These are phyloP conservation scores for Beverwykella pulmonaria DNA, from an alignment of 495 filamentous ascomycete species.

Conservation along the genomic window DNA sequence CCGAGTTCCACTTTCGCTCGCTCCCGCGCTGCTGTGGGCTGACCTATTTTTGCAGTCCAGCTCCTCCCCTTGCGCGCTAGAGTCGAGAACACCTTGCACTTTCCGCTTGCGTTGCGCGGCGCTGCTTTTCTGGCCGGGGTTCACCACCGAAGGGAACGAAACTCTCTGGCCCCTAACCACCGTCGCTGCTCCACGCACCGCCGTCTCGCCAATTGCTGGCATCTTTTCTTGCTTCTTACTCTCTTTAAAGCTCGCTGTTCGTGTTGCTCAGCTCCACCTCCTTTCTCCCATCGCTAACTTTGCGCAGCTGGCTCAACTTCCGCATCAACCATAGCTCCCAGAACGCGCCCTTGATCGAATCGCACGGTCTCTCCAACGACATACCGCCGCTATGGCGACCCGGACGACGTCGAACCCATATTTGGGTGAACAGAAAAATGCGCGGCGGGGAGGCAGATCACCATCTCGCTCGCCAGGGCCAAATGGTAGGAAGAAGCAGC, in stretches of 20 bases:
- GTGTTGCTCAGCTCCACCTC: slow-evolving; percentile 9
- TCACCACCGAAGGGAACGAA: neutral
- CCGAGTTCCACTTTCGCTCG: neutral
- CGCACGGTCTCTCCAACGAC: neutral
- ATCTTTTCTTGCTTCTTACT: slow-evolving; percentile 22
- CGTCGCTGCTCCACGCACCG: slow-evolving; percentile 1
- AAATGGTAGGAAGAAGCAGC: slow-evolving; percentile 30
- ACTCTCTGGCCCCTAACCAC: slow-evolving; percentile 24
- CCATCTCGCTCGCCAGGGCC: slow-evolving; percentile 35
- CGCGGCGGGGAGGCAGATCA: slow-evolving; percentile 34
- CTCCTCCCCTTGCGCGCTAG: slow-evolving; percentile 12
- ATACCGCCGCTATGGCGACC: slow-evolving; percentile 37
- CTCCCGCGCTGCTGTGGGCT: slow-evolving; percentile 3
- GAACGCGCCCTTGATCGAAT: neutral
- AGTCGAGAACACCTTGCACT: slow-evolving; percentile 32
- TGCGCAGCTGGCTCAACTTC: slow-evolving; percentile 3
- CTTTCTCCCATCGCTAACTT: neutral
- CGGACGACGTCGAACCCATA: slow-evolving; percentile 22
- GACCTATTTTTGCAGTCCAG: slow-evolving; percentile 17
- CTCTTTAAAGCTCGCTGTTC: slow-evolving; percentile 15
- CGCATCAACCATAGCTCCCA: neutral
- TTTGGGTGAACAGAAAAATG: slow-evolving; percentile 30
- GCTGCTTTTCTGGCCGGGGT: slow-evolving; percentile 11
- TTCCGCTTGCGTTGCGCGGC: slow-evolving; percentile 12
- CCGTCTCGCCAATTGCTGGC: slow-evolving; percentile 11